Evolutionary conservation across 257 asterid genomes (phyloP).

Genomic region (Solanum etuberosum): DNA sequence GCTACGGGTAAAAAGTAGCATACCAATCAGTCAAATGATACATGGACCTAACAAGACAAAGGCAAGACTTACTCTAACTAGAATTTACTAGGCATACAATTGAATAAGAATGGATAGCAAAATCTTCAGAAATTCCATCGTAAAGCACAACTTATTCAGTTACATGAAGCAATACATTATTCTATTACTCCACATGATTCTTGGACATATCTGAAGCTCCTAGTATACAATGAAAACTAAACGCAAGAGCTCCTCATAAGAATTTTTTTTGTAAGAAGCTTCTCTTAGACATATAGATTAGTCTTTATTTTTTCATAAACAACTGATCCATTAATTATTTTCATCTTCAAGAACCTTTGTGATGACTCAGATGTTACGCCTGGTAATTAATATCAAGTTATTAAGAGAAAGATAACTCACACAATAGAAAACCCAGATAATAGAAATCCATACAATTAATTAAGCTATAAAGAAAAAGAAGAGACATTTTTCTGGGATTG

Average conservation of each 20-base stretch:
- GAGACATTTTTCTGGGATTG: background rate
- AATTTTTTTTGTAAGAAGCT: background rate
- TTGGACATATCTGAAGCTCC: background rate
- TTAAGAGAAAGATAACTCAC: background rate
- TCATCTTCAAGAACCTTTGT: background rate
- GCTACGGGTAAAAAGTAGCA: background rate
- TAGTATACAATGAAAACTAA: background rate
- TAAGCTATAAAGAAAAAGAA: background rate
- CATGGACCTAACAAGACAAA: background rate
- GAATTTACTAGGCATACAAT: background rate
- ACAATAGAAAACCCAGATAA: background rate
- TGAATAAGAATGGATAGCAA: background rate
- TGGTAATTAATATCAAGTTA: background rate
- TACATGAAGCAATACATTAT: background rate
- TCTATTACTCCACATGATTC: background rate
- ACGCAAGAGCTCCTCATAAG: background rate
- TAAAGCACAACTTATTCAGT: background rate
- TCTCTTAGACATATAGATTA: background rate
- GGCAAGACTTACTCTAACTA: background rate
- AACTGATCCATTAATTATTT: background rate
- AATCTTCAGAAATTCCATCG: background rate
- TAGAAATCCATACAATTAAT: background rate
- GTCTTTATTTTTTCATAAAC: background rate
- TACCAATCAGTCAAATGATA: background rate
- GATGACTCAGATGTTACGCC: background rate